A percentile compares a stretch with the other conserved stretches of the same genome.
Evolutionary conservation across 2,329 filamentous ascomycete genomes (phyloP).

Genomic region (Fusarium pseudoanthophilum): DNA sequence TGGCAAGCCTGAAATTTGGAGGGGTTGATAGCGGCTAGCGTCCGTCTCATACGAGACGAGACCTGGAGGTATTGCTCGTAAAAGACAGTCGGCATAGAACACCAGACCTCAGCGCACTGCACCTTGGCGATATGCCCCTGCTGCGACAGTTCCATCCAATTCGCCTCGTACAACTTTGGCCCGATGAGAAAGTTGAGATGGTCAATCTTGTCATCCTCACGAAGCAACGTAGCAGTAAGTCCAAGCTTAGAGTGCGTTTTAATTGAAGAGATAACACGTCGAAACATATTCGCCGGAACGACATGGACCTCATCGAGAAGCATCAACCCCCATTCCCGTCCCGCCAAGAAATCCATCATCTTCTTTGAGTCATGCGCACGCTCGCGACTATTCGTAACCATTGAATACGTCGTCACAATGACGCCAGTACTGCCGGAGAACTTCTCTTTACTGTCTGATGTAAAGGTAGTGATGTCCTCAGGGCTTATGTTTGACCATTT

Average conservation of each 20-base stretch:
- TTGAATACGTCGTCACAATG: slow-evolving; percentile 97
- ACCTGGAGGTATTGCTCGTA: slow-evolving; percentile 93
- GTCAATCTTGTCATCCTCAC: slow-evolving; percentile 98
- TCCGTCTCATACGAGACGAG: slow-evolving; percentile 59
- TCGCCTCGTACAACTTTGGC: slow-evolving; percentile 96
- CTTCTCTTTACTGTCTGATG: slow-evolving; percentile 84
- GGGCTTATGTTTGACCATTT: slow-evolving; percentile 98
- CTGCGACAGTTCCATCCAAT: slow-evolving; percentile 98
- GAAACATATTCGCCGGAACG: slow-evolving; percentile 96
- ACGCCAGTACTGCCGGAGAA: slow-evolving; percentile 89
- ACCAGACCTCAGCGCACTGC: slow-evolving; percentile 99
- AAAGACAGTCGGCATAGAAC: slow-evolving; percentile 98
- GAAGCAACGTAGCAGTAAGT: slow-evolving; percentile 89
- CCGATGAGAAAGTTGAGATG: slow-evolving; percentile 98
- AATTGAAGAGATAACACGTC: slow-evolving; percentile 90
- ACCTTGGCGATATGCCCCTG: slow-evolving; percentile 97
- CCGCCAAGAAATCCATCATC: slow-evolving; percentile 94
- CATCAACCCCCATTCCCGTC: slow-evolving; percentile 96
- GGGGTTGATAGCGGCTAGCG: slow-evolving; percentile 95
- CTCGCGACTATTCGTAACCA: slow-evolving; percentile 88
- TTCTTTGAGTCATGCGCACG: slow-evolving; percentile 94
- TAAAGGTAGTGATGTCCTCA: slow-evolving; percentile 93
- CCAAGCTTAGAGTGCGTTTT: slow-evolving; percentile 96
- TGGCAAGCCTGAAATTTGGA: slow-evolving; percentile 97
- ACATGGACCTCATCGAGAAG: slow-evolving; percentile 98